Evolutionary conservation across 805 yeast genomes (phyloP), one percentile per base, ranked within the genome.

Genomic region (Candida succiphila): DNA sequence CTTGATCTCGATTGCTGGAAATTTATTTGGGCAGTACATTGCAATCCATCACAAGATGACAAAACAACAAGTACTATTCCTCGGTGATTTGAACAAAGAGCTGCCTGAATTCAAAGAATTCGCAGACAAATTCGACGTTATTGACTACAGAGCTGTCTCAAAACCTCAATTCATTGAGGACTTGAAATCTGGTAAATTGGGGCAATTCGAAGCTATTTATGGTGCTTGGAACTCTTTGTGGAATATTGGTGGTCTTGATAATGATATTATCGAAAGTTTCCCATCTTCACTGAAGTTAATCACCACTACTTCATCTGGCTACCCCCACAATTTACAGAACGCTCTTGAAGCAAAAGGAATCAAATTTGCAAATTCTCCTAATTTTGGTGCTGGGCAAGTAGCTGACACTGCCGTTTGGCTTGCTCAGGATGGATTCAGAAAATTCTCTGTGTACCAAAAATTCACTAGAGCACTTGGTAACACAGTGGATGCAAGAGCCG

Each of bases 361-460:
- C 19, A 46, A 58, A 7, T 60, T 83, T 38, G 72, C 82, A 38
- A 78, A 83, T 47, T 75, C 75, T 35, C 70, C 83, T 38, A 58
- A 69, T 9, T 58, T 63, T 26, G 75, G 80, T 0, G 72, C 82
- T 1, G 72, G 64, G 27, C 78, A 81, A 13, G 94, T 83, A 19
- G 82, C 88, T 3, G 94, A 83, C 41, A 57, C 77, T 37, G 89
- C 78, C 3, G 56, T 80, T 29, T 67, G 60, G 46, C 63, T 77
- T 42, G 59, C 81, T 0, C 50, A 81, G 37, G 65, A 74, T 25
- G 67, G 75, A 17, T 78, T 78, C 58, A 64, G 92, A 41, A 65
- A 67, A 51, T 72, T 73, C 37, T 52, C 65, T 1, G 52, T 65
- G 30, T 70, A 72, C 49, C 72, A 69, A 37, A 46, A 50, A 2